Evolutionary conservation across 495 filamentous ascomycete species (phyloP).

Genomic region (Jackrogersella minutella): DNA sequence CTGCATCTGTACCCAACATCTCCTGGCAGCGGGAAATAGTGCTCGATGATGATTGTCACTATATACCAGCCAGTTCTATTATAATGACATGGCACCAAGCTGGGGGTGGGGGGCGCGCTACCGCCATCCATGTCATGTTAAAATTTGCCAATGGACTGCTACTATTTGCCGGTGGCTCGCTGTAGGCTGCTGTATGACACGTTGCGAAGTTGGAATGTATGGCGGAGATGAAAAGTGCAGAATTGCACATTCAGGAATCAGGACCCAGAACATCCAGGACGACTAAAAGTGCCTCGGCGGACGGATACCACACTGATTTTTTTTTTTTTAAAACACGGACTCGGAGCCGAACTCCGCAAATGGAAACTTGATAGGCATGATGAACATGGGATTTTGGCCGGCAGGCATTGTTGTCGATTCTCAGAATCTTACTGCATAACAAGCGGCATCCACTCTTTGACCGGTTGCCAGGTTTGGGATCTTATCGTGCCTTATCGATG

Average conservation of each 20-base stretch:
- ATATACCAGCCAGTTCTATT: constrained; percentile 36
- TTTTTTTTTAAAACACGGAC: too few species aligned
- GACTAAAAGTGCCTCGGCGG: constrained; percentile 25
- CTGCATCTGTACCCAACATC: constrained; percentile 40
- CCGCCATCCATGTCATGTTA: constrained; percentile 32
- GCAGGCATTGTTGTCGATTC: constrained; percentile 38
- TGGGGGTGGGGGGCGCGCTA: constrained; percentile 31
- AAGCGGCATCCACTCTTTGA: constrained; percentile 31
- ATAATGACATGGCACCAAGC: constrained; percentile 25
- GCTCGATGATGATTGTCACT: constrained; percentile 29
- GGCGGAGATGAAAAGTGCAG: constrained; percentile 36
- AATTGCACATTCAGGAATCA: constrained; percentile 34
- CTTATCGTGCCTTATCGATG: constrained; percentile 39
- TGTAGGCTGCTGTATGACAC: constrained; percentile 43
- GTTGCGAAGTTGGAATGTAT: constrained; percentile 42
- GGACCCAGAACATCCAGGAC: constrained; percentile 21
- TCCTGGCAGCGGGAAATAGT: constrained; percentile 24
- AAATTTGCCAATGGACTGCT: constrained; percentile 31
- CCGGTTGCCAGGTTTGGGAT: constrained; percentile 40
- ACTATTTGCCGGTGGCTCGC: constrained; percentile 40
- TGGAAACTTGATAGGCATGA: constrained; percentile 31
- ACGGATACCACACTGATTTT: constrained; percentile 40
- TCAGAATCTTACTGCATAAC: constrained; percentile 40
- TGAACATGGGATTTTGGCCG: constrained; percentile 37
- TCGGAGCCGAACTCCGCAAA: constrained; percentile 41